These are phyloP conservation scores for Termitomyces eurrhizus DNA, from an alignment of 768 basidiomycete species.

Conservation along the genomic window DNA sequence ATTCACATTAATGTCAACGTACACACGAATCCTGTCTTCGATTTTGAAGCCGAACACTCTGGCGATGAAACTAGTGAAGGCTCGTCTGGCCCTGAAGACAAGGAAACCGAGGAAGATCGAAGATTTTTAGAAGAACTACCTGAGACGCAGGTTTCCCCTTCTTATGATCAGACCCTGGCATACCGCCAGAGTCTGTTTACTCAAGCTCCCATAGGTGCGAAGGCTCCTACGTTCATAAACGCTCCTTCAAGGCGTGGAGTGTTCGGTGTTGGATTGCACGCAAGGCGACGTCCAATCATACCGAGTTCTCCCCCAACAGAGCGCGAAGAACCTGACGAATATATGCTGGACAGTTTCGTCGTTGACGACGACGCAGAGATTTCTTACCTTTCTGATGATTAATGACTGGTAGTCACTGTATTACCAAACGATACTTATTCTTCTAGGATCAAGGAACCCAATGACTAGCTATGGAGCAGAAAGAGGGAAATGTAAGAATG, in stretches of 20 bases:
- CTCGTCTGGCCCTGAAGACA: slow-evolving; percentile 48
- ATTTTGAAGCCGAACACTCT: slow-evolving; percentile 72
- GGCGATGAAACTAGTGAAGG: slow-evolving; percentile 75
- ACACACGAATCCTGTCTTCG: slow-evolving; percentile 43
- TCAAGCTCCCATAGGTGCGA: slow-evolving; percentile 45
- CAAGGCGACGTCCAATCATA: slow-evolving; percentile 23
- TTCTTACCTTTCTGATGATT: slow-evolving; percentile 32
- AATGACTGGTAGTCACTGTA: slow-evolving; percentile 2
- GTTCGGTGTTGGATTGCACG: slow-evolving; percentile 25
- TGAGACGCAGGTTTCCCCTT: slow-evolving; percentile 63
- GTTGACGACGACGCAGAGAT: slow-evolving; percentile 77
- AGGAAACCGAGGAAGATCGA: slow-evolving; percentile 66
- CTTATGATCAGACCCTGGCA: slow-evolving; percentile 67
- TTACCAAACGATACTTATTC: neutral
- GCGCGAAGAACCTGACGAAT: slow-evolving; percentile 55
- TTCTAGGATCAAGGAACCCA: neutral
- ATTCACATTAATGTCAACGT: neutral
- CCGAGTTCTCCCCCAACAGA: slow-evolving; percentile 63
- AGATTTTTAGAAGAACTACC: slow-evolving; percentile 61
- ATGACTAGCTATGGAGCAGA: neutral
- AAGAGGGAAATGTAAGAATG: neutral
- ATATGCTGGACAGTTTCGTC: slow-evolving; percentile 74
- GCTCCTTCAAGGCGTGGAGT: slow-evolving; percentile 43
- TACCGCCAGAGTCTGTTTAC: slow-evolving; percentile 75
- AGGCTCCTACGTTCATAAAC: slow-evolving; percentile 51